Conservation (phyloP, 768 basidiomycete genomes). For the Gymnopilus junonius region DNA sequence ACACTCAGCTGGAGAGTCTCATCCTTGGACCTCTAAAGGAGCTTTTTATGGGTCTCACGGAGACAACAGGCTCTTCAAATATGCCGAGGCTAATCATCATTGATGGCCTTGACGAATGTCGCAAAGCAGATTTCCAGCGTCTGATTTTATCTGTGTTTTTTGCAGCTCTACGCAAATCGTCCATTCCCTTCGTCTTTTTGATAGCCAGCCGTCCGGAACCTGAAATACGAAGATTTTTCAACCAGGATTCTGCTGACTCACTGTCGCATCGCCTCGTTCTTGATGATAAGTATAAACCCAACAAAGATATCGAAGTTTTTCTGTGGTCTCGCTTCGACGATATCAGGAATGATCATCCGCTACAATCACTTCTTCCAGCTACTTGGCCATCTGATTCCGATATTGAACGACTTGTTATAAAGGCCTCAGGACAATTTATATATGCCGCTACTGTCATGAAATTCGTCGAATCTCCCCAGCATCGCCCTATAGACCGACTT, state of each 20-base stretch:
- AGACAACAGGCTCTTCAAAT: too few relatives aligned
- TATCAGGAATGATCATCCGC: constrained; percentile 13
- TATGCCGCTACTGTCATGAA: constrained; percentile 31
- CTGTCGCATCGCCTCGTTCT: constrained; percentile 2
- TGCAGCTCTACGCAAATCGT: not conserved
- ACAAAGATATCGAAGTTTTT: constrained; percentile 23
- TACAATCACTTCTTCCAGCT: not conserved
- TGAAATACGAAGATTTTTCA: constrained; percentile 18
- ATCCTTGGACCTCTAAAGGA: constrained; percentile 14
- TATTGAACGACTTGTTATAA: constrained; percentile 20
- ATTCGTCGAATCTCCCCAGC: constrained; percentile 22
- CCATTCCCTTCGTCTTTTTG: constrained; percentile 25
- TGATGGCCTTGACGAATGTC: constrained; percentile 33
- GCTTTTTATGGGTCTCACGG: not conserved
- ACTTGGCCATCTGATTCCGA: constrained; percentile 26
- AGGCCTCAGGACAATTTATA: constrained; percentile 29
- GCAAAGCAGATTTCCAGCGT: constrained; percentile 6
- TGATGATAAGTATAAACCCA: constrained; percentile 10
- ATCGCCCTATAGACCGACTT: constrained; percentile 13
- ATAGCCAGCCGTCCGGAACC: constrained; percentile 31
- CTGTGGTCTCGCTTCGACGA: constrained; percentile 15
- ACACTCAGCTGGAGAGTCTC: constrained; percentile 20
- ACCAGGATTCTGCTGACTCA: not conserved
- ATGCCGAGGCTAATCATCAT: constrained; percentile 19
- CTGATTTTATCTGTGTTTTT: constrained; percentile 16